A percentile compares a stretch with the other conserved stretches of the same genome.
phyloP scores from a whole-genome alignment of 1,284 basidiomycete genomes.

The Moesziomyces sp. region DNA sequence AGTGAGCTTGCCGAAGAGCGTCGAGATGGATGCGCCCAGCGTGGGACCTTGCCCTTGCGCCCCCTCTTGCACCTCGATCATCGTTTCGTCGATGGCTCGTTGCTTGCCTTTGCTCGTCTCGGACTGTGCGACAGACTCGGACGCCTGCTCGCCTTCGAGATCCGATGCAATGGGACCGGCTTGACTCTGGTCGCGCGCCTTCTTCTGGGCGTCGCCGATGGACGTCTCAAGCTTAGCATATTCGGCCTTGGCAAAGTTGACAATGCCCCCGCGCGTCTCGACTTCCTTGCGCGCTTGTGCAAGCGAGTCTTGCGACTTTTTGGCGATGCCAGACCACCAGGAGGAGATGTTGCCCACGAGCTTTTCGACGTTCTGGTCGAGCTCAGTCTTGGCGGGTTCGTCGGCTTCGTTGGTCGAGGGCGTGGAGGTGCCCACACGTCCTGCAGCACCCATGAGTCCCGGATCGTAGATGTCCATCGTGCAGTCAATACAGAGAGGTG shows the following conservation, averaged over 20 bases:
- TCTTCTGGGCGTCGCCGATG: constrained; percentile 53
- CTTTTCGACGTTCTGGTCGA: constrained; percentile 61
- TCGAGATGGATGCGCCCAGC: constrained; percentile 29
- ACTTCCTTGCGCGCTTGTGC: constrained; percentile 50
- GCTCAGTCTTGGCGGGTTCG: constrained; percentile 30
- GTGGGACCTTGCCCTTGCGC: constrained; percentile 15
- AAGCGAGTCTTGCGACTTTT: constrained; percentile 57
- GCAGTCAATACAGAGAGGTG: neutral
- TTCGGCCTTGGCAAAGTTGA: constrained; percentile 52
- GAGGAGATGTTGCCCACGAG: constrained; percentile 58
- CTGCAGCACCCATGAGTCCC: constrained; percentile 18
- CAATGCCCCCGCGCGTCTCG: constrained; percentile 55
- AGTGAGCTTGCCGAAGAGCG: constrained; percentile 43
- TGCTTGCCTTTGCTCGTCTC: constrained; percentile 45
- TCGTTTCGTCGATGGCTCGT: constrained; percentile 22
- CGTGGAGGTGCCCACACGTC: constrained; percentile 13
- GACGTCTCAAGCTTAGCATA: constrained; percentile 54
- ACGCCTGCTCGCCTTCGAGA: neutral
- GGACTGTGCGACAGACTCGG: constrained; percentile 4
- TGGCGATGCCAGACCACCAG: constrained; percentile 63
- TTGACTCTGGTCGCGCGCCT: constrained; percentile 47
- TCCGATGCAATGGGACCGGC: neutral
- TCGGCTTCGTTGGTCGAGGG: constrained; percentile 5
- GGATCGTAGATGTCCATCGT: constrained; percentile 52
- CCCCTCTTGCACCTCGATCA: neutral